Base-by-base conservation (phyloP, 2,329 filamentous ascomycete genomes). In the Colletotrichum acutatum region DNA sequence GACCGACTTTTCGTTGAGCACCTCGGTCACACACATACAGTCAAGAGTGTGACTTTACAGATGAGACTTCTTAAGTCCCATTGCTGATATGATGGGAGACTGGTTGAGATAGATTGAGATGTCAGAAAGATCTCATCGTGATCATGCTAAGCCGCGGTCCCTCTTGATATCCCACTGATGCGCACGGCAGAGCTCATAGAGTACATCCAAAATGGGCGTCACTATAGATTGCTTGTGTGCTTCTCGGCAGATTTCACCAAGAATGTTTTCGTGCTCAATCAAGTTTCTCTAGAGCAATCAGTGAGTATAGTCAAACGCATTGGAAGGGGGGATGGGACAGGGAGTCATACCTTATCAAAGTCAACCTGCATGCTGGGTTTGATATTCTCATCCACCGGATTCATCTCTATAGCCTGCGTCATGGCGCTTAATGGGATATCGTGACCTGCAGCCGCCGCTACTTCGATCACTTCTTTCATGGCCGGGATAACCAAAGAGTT, bases 291-390 rank as follows among this genome's bases (percentile, higher is more conserved):
- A 14, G 7, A 14, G n/a, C 6, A 5, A 32, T 56, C 2, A 34
- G n/a, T 46, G n/a, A 37, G 3, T n/a, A 30, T 14, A 11, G 11
- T 42, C 37, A 7, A 42, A 6, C 5, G 14, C 6, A 28, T 7
- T n/a, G n/a, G n/a, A n/a, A n/a, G 3, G n/a, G 32, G 11, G 32
- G 32, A 12, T 9, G 32, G 32, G 32, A 34, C n/a, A 42, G 12
- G 19, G 11, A 2, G 11, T 5, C 34, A 11, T 28, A 37, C 66
- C 76, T 90, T 89, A 46, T 83, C 80, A 8, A 85, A 79, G 78
- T 91, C 89, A 72, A 86, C 84, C 19, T 84, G 80, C 88, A 90
- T 90, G 75, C 87, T 89, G 0, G 88, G 89, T 73, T 83, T 82
- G 74, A 88, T 83, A 52, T 84, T 86, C 56, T 84, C 83, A 58